phyloP scores from a whole-genome alignment of 164 flowering plant species.

The Chloranthus sessilifolius region DNA sequence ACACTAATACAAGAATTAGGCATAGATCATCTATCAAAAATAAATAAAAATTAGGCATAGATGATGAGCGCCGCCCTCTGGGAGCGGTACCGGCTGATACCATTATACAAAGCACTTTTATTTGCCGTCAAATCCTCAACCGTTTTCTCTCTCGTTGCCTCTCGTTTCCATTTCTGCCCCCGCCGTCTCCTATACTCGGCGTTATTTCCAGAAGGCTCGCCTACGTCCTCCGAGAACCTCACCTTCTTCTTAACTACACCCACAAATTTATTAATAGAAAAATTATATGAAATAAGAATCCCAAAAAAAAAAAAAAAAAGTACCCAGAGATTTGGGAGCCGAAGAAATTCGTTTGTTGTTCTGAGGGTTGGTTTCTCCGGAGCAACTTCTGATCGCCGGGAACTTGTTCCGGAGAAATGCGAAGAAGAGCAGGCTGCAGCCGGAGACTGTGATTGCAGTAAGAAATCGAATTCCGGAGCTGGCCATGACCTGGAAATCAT shows the following conservation, averaged over 20 bases:
- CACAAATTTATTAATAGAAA: neutral
- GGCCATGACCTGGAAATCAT: conserved; percentile 7
- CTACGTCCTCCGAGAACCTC: conserved; percentile 15
- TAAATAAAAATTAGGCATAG: conserved; percentile 9
- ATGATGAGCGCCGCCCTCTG: conserved; percentile 5
- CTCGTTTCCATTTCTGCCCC: neutral
- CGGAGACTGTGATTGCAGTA: conserved; percentile 9
- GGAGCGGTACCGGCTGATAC: conserved; percentile 7
- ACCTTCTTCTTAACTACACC: conserved; percentile 14
- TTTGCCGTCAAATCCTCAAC: conserved; percentile 3
- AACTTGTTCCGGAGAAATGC: neutral
- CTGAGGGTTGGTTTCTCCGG: neutral
- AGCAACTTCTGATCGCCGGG: neutral
- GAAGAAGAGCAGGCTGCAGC: conserved; percentile 14
- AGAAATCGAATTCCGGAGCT: neutral
- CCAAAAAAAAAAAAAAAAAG: neutral
- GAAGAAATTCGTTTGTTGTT: neutral
- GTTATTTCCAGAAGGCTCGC: conserved; percentile 10
- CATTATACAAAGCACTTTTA: conserved; percentile 7
- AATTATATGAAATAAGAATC: neutral
- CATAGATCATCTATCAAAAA: too few relatives aligned
- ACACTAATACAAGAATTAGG: too few relatives aligned
- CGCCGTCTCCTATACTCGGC: conserved; percentile 11
- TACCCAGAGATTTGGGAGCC: neutral
- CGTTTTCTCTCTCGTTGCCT: neutral